phyloP scores from a whole-genome alignment of 441 rosid genomes.

The Raphanus hybrid region DNA sequence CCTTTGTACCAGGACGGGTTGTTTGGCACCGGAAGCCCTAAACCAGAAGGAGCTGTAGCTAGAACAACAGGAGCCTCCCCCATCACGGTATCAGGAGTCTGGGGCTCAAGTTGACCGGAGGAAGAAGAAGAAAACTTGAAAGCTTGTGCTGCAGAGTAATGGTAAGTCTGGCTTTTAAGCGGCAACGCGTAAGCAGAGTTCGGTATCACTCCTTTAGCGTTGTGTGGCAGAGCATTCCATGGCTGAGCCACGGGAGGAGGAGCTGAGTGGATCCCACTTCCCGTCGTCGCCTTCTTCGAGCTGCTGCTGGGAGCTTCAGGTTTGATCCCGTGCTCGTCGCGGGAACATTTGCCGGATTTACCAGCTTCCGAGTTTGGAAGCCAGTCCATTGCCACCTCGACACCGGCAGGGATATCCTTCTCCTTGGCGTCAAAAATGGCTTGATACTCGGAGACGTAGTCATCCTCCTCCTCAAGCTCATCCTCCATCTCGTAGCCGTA shows the following conservation, averaged over 20 bases:
- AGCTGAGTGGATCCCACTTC: constrained; percentile 12
- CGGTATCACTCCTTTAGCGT: constrained; percentile 22
- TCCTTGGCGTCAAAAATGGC: constrained; percentile 67
- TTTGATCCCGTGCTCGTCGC: constrained; percentile 22
- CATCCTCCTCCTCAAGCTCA: constrained; percentile 51
- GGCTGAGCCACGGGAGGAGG: background rate
- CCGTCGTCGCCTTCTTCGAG: constrained; percentile 27
- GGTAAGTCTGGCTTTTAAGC: constrained; percentile 2
- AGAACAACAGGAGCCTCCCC: constrained; percentile 22
- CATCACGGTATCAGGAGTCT: constrained; percentile 33
- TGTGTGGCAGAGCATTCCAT: constrained; percentile 34
- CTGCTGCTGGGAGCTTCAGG: constrained; percentile 25
- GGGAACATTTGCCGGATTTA: constrained; percentile 28
- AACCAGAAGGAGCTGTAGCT: constrained; percentile 29
- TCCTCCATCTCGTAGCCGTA: constrained; percentile 35
- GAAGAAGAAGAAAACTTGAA: background rate
- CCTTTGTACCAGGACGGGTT: background rate
- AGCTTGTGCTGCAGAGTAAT: constrained; percentile 20
- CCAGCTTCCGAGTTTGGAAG: constrained; percentile 46
- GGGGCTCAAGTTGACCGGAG: constrained; percentile 30
- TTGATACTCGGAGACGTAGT: constrained; percentile 59
- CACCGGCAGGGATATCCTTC: constrained; percentile 75
- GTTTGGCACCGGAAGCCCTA: constrained; percentile 9
- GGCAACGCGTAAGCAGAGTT: constrained; percentile 37
- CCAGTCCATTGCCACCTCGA: constrained; percentile 76